Conservation (phyloP, 768 basidiomycete genomes). For the Cubamyces sp. region DNA sequence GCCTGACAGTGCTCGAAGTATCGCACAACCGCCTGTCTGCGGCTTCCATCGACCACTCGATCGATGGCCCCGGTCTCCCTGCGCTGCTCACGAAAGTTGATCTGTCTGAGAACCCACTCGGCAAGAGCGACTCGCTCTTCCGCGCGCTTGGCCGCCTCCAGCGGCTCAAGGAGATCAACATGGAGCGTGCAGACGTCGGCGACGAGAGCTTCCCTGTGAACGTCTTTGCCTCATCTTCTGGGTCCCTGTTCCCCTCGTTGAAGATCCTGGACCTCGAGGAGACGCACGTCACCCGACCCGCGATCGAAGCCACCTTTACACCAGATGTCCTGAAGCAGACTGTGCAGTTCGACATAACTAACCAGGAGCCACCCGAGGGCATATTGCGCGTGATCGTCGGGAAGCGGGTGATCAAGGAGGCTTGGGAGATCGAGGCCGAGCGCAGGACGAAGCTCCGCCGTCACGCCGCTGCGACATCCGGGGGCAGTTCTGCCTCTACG, state of each 20-base stretch:
- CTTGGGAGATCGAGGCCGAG: conserved; percentile 82
- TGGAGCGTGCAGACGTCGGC: conserved; percentile 60
- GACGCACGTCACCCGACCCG: conserved; percentile 57
- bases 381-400: conserved; percentile 64
- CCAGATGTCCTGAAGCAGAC: conserved; percentile 46
- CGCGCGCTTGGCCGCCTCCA: conserved; percentile 50
- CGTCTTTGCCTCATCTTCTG: conserved; percentile 34
- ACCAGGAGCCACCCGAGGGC: conserved; percentile 56
- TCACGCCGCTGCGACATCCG: conserved; percentile 23
- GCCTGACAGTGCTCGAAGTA: conserved; percentile 62
- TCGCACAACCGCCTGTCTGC: conserved; percentile 71
- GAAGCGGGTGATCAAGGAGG: conserved; percentile 70
- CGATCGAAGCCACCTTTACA: conserved; percentile 49
- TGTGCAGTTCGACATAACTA: conserved; percentile 57
- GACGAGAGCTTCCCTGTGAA: conserved; percentile 59
- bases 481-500: conserved; percentile 13
- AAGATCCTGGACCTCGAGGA: conserved; percentile 67
- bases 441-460: conserved; percentile 49
- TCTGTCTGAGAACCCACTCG: conserved; percentile 71
- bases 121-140: conserved; percentile 46
- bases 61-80: conserved; percentile 47
- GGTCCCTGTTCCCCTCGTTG: conserved; percentile 52
- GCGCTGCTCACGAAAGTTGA: conserved; percentile 58
- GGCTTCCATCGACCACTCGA: conserved; percentile 50
- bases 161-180: conserved; percentile 59